phyloP scores from a whole-genome alignment of 176 grass and related monocot species.

The Eragrostis nindensis region DNA sequence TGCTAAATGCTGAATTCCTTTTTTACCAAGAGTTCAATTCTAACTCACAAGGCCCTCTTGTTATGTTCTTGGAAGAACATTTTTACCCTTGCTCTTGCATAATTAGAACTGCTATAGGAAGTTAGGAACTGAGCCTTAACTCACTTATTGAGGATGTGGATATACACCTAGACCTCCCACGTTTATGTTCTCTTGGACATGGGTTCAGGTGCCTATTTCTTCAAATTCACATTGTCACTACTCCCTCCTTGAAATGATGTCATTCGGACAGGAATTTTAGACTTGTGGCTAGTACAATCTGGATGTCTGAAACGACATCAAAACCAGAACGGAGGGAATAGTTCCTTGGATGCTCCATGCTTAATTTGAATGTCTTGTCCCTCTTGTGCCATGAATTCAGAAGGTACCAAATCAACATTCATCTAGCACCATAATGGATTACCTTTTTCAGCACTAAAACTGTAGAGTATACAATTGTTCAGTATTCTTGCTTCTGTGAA shows the following conservation, averaged over 20 bases:
- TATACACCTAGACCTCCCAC: not conserved
- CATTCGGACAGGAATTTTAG: no score
- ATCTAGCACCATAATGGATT: not conserved
- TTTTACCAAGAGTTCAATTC: constrained; percentile 1
- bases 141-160: not conserved
- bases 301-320: no score
- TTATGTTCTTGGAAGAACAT: not conserved
- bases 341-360: no score
- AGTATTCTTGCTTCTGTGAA: not conserved
- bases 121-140: not conserved
- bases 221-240: not conserved
- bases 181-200: not conserved
- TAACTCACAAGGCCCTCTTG: not conserved
- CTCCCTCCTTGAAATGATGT: not conserved
- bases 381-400: no score
- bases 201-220: not conserved
- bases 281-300: no score
- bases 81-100: not conserved
- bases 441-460: not conserved
- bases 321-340: no score
- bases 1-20: not conserved
- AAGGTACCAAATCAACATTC: no score
- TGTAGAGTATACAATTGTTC: not conserved
- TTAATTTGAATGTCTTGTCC: no score
- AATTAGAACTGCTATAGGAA: not conserved